Conservation (phyloP, 352 stramenopile genomes). For the Phytophthora megakarya region DNA sequence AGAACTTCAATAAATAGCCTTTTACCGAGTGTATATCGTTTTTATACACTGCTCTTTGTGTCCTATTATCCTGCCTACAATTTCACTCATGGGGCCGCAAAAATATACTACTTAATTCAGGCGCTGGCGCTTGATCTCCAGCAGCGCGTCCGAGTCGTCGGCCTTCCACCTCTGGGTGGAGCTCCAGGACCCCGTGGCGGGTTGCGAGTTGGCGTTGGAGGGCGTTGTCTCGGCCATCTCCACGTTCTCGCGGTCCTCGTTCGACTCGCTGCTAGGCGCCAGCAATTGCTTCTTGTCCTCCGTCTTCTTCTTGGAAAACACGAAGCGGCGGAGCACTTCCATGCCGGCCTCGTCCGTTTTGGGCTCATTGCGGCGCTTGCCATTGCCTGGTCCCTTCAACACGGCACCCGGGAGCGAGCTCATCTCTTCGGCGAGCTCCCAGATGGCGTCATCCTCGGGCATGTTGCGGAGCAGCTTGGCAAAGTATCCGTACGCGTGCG, state of each 20-base stretch:
- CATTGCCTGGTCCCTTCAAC: slow-evolving; percentile 73
- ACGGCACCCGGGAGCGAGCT: slow-evolving; percentile 76
- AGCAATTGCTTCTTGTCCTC: slow-evolving; percentile 55
- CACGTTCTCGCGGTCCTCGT: slow-evolving; percentile 45
- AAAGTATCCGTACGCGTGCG: slow-evolving; percentile 89
- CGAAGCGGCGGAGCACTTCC: slow-evolving; percentile 82
- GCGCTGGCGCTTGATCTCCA: slow-evolving; percentile 53
- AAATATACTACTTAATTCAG: slow-evolving; percentile 52
- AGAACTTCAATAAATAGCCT: slow-evolving; percentile 39
- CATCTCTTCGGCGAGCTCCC: slow-evolving; percentile 82
- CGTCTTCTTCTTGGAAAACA: slow-evolving; percentile 81
- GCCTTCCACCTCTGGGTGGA: slow-evolving; percentile 43
- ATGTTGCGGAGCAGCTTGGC: slow-evolving; percentile 87
- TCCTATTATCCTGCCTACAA: slow-evolving; percentile 47
- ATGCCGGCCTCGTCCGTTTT: slow-evolving; percentile 86
- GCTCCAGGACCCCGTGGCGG: slow-evolving; percentile 36
- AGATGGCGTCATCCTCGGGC: slow-evolving; percentile 82
- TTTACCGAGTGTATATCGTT: slow-evolving; percentile 33
- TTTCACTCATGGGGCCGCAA: slow-evolving; percentile 40
- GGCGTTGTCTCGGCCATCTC: slow-evolving; percentile 44
- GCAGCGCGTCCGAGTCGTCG: slow-evolving; percentile 38
- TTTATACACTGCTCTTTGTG: slow-evolving; percentile 39
- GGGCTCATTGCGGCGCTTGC: slow-evolving; percentile 79
- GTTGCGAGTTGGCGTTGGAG: slow-evolving; percentile 33
- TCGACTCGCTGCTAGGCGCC: slow-evolving; percentile 8